phyloP scores from a whole-genome alignment of 441 rosid species.

The Croton laevigatus region DNA sequence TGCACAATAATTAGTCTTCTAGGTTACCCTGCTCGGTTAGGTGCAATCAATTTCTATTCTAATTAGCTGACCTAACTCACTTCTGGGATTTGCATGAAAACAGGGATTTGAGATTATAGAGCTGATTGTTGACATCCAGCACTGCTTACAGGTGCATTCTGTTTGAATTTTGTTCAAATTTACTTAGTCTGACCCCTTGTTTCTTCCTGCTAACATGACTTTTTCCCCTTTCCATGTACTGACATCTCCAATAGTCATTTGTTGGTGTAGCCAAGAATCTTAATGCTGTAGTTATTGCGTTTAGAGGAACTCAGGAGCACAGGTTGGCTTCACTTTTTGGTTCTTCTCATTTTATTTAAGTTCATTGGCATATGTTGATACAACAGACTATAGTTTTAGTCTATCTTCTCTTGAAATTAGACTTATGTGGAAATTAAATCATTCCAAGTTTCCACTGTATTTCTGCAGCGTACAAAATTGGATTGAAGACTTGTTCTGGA shows the following conservation, averaged over 20 bases:
- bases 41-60: not conserved
- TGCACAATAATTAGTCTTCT: constrained; percentile 7
- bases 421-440: not conserved
- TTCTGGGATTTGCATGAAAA: constrained; percentile 16
- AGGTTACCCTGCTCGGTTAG: constrained; percentile 5
- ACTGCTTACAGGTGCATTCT: constrained; percentile 72
- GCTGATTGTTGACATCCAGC: constrained; percentile 70
- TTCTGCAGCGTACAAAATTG: constrained; percentile 82
- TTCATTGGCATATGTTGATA: not conserved
- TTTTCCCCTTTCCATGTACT: constrained; percentile 2
- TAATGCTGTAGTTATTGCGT: constrained; percentile 81
- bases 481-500: constrained; percentile 88
- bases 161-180: constrained; percentile 9
- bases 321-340: constrained; percentile 37
- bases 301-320: constrained; percentile 90
- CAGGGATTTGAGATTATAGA: constrained; percentile 91
- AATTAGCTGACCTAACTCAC: constrained; percentile 13
- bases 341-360: not conserved
- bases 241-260: constrained; percentile 53
- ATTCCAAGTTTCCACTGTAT: not conserved
- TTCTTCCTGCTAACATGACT: not conserved
- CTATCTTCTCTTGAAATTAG: not conserved
- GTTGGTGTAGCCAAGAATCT: constrained; percentile 88
- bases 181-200: not conserved
- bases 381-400: not conserved